Evolutionary conservation across 257 asterid species (phyloP), one percentile per base, ranked within the genome.

Genomic region (Gynochthodes officinalis): DNA sequence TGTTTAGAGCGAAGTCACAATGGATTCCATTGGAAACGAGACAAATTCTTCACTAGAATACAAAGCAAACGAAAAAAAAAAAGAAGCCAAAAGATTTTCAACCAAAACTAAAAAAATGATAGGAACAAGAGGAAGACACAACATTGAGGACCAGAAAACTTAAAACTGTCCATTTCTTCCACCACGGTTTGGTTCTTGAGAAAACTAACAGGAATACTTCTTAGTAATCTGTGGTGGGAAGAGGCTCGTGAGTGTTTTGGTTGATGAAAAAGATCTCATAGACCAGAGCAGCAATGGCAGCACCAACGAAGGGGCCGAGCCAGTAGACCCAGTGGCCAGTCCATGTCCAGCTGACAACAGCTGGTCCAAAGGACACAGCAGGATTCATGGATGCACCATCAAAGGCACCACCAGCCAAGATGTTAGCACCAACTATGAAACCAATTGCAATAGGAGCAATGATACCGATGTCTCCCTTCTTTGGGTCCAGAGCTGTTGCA

Each of bases 361-460:
- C 96, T 0, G 97, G 97, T 2, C 97, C 97, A 44, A 91, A 91
- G 0, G 97, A 87, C 61, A 91, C 96, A 7, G 97, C 97, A 0
- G 96, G 97, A 88, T 91, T 91, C 97, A 91, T 91, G 14, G 97
- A 91, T 28, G 92, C 97, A 3, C 97, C 97, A 16, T 79, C 85
- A 11, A 91, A 91, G 1, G 96, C 96, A 0, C 97, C 97, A 27
- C 96, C 97, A 0, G 92, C 97, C 76, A 91, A 76, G 78, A 91
- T 91, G 82, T 91, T 91, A 62, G 97, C 97, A 12, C 96, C 97
- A 10, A 91, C 97, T 9, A 90, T 91, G 83, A 91, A 85, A 33
- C 97, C 96, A 30, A 91, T 91, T 60, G 96, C 97, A 32, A 91
- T 78, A 15, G 97, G 97, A 1, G 97, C 97, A 57, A 91, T 84